Evolutionary conservation across 1,284 basidiomycete genomes (phyloP).

Genomic region (Lignosus rhinocerotis): DNA sequence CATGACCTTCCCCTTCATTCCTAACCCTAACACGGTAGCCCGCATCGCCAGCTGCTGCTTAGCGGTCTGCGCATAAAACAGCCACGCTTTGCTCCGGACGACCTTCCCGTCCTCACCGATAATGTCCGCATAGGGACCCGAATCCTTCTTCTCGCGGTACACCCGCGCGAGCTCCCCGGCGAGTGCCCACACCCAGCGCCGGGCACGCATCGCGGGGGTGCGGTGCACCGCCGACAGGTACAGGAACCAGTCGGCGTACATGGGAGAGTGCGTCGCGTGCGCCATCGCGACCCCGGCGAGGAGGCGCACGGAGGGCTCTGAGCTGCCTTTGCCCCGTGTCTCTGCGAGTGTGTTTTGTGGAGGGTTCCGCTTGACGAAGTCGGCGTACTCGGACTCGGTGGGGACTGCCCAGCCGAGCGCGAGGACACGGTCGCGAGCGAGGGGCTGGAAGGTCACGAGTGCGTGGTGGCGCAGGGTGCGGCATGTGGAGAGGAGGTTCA

Average conservation of each 20-base stretch:
- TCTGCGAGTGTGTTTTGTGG: background rate
- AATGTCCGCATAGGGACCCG: conserved; percentile 9
- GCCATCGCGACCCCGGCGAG: conserved; percentile 17
- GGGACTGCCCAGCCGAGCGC: conserved; percentile 31
- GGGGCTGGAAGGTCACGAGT: conserved; percentile 29
- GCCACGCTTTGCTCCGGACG: conserved; percentile 3
- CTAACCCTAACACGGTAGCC: background rate
- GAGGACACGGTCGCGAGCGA: conserved; percentile 27
- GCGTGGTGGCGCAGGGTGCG: conserved; percentile 29
- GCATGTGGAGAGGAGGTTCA: conserved; percentile 28
- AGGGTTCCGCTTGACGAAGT: background rate
- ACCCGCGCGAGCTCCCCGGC: conserved; percentile 9
- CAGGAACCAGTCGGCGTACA: conserved; percentile 28
- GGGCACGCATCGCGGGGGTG: conserved; percentile 28
- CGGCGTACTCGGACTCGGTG: conserved; percentile 17
- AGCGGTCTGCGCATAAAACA: background rate
- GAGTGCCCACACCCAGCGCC: conserved; percentile 29
- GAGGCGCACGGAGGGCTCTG: background rate
- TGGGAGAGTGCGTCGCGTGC: conserved; percentile 20
- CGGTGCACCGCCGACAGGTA: conserved; percentile 30
- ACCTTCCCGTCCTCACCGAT: background rate
- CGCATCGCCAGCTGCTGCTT: conserved; percentile 3
- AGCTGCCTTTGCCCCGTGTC: background rate
- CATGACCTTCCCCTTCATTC: background rate
- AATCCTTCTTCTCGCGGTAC: conserved; percentile 5